Conservation (phyloP, 2,329 filamentous ascomycete species). For the Apiospora hydei region DNA sequence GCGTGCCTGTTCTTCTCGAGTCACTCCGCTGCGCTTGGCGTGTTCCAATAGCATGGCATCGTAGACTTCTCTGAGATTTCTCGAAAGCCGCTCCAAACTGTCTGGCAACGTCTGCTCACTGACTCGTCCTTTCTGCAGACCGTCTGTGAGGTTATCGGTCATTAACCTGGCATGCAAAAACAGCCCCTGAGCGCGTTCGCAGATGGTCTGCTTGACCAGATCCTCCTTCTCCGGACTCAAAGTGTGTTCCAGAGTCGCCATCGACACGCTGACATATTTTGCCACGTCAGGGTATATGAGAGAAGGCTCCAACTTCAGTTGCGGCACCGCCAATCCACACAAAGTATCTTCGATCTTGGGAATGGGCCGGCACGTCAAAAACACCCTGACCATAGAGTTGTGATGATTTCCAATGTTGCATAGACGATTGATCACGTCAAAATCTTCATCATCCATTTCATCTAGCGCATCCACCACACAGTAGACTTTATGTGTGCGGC, state of each 20-base stretch:
- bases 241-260: neutral
- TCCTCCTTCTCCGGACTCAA: neutral
- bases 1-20: constrained; percentile 35
- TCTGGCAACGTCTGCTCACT: neutral
- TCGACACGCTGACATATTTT: constrained; percentile 41
- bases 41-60: constrained; percentile 46
- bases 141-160: neutral
- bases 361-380: constrained; percentile 53
- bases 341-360: constrained; percentile 41
- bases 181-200: constrained; percentile 1
- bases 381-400: constrained; percentile 46
- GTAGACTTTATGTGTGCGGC: constrained; percentile 39
- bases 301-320: constrained; percentile 47
- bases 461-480: constrained; percentile 54
- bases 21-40: constrained; percentile 41
- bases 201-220: constrained; percentile 4
- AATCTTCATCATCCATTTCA: constrained; percentile 52
- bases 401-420: constrained; percentile 41
- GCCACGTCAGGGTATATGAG: constrained; percentile 50
- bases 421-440: constrained; percentile 45
- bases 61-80: constrained; percentile 26
- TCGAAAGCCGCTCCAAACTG: neutral
- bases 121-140: neutral
- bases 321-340: constrained; percentile 34
- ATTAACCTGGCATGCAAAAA: constrained; percentile 1